phyloP scores from a whole-genome alignment of 2,329 filamentous ascomycete species.

The Fusarium verticillioides region DNA sequence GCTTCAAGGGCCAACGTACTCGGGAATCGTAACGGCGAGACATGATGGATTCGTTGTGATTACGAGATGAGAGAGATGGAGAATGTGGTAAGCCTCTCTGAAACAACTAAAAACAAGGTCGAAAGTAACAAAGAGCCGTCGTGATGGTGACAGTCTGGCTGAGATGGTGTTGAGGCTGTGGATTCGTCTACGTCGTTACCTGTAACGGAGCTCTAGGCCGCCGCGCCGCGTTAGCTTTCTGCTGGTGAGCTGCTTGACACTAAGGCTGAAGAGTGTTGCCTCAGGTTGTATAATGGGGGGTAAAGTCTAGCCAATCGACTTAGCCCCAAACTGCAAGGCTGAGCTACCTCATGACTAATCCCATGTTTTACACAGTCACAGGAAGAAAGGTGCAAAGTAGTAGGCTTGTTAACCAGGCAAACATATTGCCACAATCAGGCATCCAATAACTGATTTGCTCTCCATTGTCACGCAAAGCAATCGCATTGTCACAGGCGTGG shows the following conservation, averaged over 20 bases:
- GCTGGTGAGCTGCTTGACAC: conserved; percentile 29
- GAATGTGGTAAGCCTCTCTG: not conserved
- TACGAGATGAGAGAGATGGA: not conserved
- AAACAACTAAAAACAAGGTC: not conserved
- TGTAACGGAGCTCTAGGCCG: conserved; percentile 57
- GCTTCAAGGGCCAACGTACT: conserved; percentile 66
- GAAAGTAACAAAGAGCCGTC: conserved; percentile 26
- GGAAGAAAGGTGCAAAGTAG: not conserved
- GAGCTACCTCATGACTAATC: not conserved
- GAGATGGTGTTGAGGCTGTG: conserved; percentile 36
- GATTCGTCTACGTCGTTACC: conserved; percentile 40
- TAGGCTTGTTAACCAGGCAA: conserved; percentile 28
- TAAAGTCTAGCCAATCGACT: not conserved
- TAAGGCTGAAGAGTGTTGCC: conserved; percentile 33
- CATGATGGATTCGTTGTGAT: conserved; percentile 66
- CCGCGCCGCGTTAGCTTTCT: conserved; percentile 51
- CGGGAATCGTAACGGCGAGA: conserved; percentile 97
- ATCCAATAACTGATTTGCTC: not conserved
- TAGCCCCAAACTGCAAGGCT: conserved; percentile 23
- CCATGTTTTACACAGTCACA: not conserved
- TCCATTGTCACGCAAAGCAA: conserved; percentile 2
- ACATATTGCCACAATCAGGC: conserved; percentile 21
- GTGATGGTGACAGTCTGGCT: conserved; percentile 34
- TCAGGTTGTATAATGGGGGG: conserved; percentile 29
- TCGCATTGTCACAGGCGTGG: conserved; percentile 18